These are phyloP conservation scores for Quercus engelmannii DNA, from an alignment of 306 rosid genomes.

Conservation along the genomic window DNA sequence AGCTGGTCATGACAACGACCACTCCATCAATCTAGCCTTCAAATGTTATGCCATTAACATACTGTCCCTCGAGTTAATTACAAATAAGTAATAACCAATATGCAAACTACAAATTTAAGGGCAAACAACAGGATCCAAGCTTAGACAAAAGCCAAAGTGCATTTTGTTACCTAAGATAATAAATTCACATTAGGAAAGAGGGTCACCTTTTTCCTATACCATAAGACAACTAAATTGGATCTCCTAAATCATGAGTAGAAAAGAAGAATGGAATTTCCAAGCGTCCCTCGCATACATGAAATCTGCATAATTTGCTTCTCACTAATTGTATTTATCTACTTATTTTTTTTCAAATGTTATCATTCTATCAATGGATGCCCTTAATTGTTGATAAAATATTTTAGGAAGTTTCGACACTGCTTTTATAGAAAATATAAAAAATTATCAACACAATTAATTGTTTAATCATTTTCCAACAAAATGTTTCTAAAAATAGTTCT, in stretches of 20 bases:
- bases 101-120: neutral
- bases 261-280: neutral
- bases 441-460: no score
- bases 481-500: no score
- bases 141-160: neutral
- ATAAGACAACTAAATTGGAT: neutral
- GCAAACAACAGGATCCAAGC: neutral
- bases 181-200: neutral
- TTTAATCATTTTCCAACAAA: no score
- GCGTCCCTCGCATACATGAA: neutral
- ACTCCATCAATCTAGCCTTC: neutral
- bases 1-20: neutral
- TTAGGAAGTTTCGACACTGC: fast-evolving
- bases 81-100: neutral
- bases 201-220: neutral
- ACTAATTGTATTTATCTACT: no score
- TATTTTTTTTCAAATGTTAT: no score
- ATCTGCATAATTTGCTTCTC: neutral
- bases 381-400: no score
- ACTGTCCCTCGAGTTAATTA: neutral
- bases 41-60: neutral
- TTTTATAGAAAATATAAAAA: no score
- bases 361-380: no score
- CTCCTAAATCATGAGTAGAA: neutral
- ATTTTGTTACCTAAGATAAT: neutral